Percentiles rank a stretch among this genome's conserved stretches.
Evolutionary conservation across 768 basidiomycete genomes (phyloP).

Genomic region (Holtermannia corniformis): DNA sequence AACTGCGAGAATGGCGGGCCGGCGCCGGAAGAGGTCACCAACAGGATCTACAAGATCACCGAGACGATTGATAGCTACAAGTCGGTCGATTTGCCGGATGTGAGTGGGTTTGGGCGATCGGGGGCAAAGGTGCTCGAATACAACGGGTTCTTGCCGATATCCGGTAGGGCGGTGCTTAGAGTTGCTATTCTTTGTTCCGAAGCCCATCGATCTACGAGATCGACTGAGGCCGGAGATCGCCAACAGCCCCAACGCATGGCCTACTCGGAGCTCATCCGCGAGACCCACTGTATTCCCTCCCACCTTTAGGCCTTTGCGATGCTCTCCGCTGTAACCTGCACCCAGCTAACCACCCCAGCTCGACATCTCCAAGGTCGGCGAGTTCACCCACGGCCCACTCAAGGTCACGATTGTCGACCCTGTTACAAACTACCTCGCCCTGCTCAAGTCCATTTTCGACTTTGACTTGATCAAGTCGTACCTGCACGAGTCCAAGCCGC

Average conservation of each 20-base stretch:
- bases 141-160: neutral
- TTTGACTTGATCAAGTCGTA: conserved; percentile 84
- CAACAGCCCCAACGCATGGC: neutral
- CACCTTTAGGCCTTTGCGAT: neutral
- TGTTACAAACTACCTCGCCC: conserved; percentile 72
- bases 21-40: conserved; percentile 90
- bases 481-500: conserved; percentile 56
- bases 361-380: conserved; percentile 73
- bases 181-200: neutral
- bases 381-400: conserved; percentile 68
- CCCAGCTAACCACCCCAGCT: conserved; percentile 47
- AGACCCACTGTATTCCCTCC: neutral
- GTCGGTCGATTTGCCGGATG: conserved; percentile 63
- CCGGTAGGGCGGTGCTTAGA: neutral
- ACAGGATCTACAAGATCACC: conserved; percentile 86
- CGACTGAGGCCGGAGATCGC: neutral
- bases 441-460: conserved; percentile 86
- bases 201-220: neutral
- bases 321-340: conserved; percentile 1
- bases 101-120: conserved; percentile 42
- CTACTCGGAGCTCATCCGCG: too few species aligned
- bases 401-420: conserved; percentile 88
- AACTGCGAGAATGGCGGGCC: conserved; percentile 97
- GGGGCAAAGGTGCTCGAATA: neutral
- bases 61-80: conserved; percentile 81